Percentiles rank a stretch among this genome's conserved stretches.
phyloP scores from a whole-genome alignment of 441 rosid genomes.

The Gossypium schwendimanii region DNA sequence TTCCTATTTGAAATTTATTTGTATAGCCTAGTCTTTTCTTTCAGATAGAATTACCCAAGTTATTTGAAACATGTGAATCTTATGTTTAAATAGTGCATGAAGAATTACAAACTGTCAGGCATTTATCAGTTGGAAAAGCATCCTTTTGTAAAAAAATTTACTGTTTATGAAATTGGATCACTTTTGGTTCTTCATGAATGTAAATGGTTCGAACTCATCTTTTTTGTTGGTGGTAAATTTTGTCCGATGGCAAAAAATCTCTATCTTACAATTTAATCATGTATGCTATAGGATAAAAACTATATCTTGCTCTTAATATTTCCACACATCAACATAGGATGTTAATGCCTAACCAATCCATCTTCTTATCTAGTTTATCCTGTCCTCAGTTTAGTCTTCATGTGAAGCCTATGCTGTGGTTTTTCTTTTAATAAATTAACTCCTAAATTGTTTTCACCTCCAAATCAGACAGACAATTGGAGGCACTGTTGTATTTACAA shows the following conservation, averaged over 20 bases:
- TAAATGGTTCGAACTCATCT: neutral
- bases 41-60: neutral
- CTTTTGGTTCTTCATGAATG: neutral
- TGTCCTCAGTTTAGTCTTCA: neutral
- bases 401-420: neutral
- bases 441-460: neutral
- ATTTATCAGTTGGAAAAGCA: neutral
- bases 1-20: neutral
- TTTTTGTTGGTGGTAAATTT: neutral
- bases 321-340: neutral
- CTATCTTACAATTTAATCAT: neutral
- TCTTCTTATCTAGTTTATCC: neutral
- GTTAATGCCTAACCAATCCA: neutral
- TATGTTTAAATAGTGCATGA: neutral
- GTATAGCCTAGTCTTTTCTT: neutral
- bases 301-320: neutral
- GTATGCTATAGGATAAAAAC: neutral
- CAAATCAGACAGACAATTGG: neutral
- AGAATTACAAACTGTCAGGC: neutral
- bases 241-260: neutral
- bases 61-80: neutral
- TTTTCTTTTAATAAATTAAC: neutral
- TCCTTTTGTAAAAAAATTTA: neutral
- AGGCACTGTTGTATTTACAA: neutral
- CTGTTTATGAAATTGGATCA: neutral